Evolutionary conservation across 306 rosid species (phyloP).

Genomic region (Geum urbanum): DNA sequence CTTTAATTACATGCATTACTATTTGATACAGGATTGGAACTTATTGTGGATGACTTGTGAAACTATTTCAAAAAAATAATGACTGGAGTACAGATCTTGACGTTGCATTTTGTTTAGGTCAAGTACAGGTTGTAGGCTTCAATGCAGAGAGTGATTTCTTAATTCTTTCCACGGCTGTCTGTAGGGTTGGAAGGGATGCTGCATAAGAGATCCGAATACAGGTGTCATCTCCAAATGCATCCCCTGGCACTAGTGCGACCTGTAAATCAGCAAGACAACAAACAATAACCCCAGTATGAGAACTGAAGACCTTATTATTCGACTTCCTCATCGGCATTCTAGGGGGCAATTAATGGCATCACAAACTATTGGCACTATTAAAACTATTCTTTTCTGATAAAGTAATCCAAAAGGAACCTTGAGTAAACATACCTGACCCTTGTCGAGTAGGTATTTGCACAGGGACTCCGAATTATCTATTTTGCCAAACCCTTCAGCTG

Average conservation of each 20-base stretch:
- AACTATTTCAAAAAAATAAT: slow-evolving; percentile 21
- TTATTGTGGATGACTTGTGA: not conserved
- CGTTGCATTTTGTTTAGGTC: slow-evolving; percentile 8
- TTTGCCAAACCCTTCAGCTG: slow-evolving; percentile 80
- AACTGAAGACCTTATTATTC: slow-evolving; percentile 2
- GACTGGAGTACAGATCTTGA: slow-evolving; percentile 20
- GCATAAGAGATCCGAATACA: slow-evolving; percentile 95
- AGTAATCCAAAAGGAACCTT: not conserved
- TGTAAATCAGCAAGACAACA: slow-evolving; percentile 31
- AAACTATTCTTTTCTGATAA: not conserved
- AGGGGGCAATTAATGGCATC: not conserved
- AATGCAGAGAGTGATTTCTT: slow-evolving; percentile 56
- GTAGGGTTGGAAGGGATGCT: slow-evolving; percentile 64
- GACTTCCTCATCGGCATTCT: not conserved
- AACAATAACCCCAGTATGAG: slow-evolving; percentile 12
- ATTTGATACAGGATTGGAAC: not conserved
- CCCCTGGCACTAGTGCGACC: slow-evolving; percentile 95
- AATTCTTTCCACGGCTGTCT: slow-evolving; percentile 80
- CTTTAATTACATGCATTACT: not conserved
- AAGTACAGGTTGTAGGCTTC: slow-evolving; percentile 46
- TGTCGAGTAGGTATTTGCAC: slow-evolving; percentile 71
- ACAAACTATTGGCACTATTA: not conserved
- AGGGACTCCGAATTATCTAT: slow-evolving; percentile 77
- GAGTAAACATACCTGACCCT: slow-evolving; percentile 65
- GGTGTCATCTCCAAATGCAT: slow-evolving; percentile 80